These are phyloP conservation scores for Rosa chinensis DNA, from an alignment of 306 rosid genomes.

Conservation along the genomic window DNA sequence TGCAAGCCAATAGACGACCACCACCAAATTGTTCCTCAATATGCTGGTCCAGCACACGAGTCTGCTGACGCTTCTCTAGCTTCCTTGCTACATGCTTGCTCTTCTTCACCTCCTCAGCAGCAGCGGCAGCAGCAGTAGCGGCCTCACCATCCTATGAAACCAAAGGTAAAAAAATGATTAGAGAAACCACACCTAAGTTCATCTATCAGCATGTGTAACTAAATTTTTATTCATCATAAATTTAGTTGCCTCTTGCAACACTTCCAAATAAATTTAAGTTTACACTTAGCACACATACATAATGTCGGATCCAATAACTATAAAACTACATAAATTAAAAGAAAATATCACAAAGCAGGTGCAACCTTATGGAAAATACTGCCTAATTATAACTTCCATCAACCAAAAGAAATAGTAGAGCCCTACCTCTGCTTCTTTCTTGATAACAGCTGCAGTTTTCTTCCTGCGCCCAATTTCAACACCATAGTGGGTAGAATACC, in stretches of 20 bases:
- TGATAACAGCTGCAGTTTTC: conserved; percentile 39
- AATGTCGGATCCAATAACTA: not conserved
- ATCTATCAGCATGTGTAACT: not conserved
- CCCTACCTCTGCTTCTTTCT: conserved; percentile 65
- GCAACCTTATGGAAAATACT: not conserved
- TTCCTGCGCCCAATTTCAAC: conserved; percentile 67
- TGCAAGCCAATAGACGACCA: conserved; percentile 61
- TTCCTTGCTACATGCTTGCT: conserved; percentile 54
- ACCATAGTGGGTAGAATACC: conserved; percentile 65
- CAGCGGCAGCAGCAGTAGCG: conserved; percentile 21
- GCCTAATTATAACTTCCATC: not conserved
- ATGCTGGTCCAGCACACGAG: conserved; percentile 43
- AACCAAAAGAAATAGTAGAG: not conserved
- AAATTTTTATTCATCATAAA: not conserved
- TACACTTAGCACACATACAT: not conserved
- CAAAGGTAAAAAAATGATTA: not conserved
- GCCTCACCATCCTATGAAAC: conserved; percentile 46
- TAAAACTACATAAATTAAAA: not conserved
- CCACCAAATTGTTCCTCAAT: conserved; percentile 62
- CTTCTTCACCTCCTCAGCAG: conserved; percentile 53
- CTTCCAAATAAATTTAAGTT: not conserved
- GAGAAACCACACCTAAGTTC: not conserved
- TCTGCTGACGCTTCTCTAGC: conserved; percentile 51
- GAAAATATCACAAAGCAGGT: not conserved
- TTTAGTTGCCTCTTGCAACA: not conserved